phyloP scores from a whole-genome alignment of 208 protist genomes.

The Willaertia magna region DNA sequence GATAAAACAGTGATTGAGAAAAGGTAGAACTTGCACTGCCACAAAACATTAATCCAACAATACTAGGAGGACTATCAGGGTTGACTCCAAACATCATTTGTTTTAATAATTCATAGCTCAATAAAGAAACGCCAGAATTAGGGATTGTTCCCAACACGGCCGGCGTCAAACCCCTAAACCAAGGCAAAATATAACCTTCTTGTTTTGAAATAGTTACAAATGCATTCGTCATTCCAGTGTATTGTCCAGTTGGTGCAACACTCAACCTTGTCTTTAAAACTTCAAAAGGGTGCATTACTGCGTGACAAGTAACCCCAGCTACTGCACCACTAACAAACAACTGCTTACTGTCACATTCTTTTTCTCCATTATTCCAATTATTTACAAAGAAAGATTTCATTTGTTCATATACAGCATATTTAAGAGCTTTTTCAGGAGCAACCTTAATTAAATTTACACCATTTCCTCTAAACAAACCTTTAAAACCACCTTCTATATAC shows the following conservation, averaged over 20 bases:
- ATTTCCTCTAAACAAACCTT: constrained; percentile 5
- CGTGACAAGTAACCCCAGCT: constrained; percentile 63
- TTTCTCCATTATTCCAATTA: not conserved
- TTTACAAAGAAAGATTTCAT: not conserved
- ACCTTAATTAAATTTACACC: not conserved
- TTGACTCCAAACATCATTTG: not conserved
- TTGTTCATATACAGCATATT: not conserved
- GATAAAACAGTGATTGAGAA: not conserved
- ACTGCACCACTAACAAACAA: constrained; percentile 53
- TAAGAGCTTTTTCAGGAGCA: not conserved
- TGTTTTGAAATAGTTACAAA: not conserved
- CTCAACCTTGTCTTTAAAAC: constrained; percentile 60
- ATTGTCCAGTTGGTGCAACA: not conserved
- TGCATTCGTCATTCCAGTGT: not conserved
- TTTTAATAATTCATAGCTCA: not conserved
- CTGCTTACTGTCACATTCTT: not conserved
- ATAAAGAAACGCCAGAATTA: not conserved
- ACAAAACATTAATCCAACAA: not conserved
- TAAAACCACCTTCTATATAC: not conserved
- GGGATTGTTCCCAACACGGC: not conserved
- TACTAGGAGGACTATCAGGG: not conserved
- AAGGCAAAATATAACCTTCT: not conserved
- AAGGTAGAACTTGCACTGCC: not conserved
- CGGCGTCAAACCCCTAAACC: not conserved
- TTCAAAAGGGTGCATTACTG: constrained; percentile 66